phyloP scores from a whole-genome alignment of 148 eudicot genomes.

The Dianthus caryophyllus region DNA sequence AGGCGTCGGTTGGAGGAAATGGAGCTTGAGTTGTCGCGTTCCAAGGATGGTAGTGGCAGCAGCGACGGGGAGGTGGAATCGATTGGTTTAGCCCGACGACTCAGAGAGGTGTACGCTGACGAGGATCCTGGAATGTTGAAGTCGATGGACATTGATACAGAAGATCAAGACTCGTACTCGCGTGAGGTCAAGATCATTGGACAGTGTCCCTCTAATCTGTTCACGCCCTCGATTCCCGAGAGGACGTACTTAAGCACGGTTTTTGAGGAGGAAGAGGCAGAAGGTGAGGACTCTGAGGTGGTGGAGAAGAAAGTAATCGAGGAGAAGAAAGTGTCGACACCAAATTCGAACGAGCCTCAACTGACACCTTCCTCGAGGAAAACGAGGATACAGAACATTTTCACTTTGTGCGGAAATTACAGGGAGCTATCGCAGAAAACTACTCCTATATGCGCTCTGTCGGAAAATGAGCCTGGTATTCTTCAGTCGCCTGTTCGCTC shows the following conservation, averaged over 20 bases:
- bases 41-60: slow-evolving; percentile 52
- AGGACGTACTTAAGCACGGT: slow-evolving; percentile 71
- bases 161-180: slow-evolving; percentile 40
- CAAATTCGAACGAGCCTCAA: slow-evolving; percentile 9
- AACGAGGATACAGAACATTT: slow-evolving; percentile 68
- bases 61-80: slow-evolving; percentile 46
- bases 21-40: slow-evolving; percentile 56
- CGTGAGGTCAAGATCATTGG: slow-evolving; percentile 40
- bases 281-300: slow-evolving; percentile 53
- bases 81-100: slow-evolving; percentile 47
- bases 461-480: slow-evolving; percentile 12
- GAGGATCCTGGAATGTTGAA: slow-evolving; percentile 85
- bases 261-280: slow-evolving; percentile 78
- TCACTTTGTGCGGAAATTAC: slow-evolving; percentile 80
- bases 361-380: slow-evolving; percentile 43
- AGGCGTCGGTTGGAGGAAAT: slow-evolving; percentile 76
- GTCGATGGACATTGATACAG: slow-evolving; percentile 89
- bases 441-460: slow-evolving; percentile 14
- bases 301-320: slow-evolving; percentile 87
- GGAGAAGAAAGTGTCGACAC: slow-evolving; percentile 48
- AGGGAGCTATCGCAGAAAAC: slow-evolving; percentile 63
- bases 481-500: slow-evolving; percentile 12
- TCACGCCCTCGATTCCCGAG: slow-evolving; percentile 28
- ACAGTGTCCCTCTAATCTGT: slow-evolving; percentile 18
- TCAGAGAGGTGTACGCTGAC: slow-evolving; percentile 53